Base-by-base conservation (phyloP, 345 rosid genomes). In the Passiflora organensis region DNA sequence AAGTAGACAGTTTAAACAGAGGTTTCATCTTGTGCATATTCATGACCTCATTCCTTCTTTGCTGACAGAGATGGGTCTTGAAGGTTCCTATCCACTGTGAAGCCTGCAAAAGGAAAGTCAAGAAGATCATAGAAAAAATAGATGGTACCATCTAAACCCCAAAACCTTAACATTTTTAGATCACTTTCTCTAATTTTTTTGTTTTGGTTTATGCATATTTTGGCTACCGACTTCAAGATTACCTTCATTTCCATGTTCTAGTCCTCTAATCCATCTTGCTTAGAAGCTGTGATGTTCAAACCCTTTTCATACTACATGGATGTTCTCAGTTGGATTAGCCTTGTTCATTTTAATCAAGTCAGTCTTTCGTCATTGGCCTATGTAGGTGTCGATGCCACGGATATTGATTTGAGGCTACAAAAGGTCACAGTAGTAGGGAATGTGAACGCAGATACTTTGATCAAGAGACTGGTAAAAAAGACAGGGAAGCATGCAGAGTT, bases 331-430 rank as follows among this genome's bases (percentile, higher is more conserved):
- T n/a, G n/a, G n/a, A n/a, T n/a, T n/a, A n/a, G n/a, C n/a, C n/a
- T n/a, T n/a, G n/a, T n/a, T n/a, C n/a, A n/a, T n/a, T n/a, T n/a
- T n/a, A n/a, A n/a, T n/a, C n/a, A n/a, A n/a, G n/a, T n/a, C n/a
- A n/a, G n/a, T n/a, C n/a, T n/a, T n/a, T n/a, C n/a, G n/a, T n/a
- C n/a, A n/a, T n/a, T n/a, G n/a, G n/a, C n/a, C n/a, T n/a, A n/a
- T n/a, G n/a, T n/a, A 77, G 82, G 78, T 13, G 76, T 77, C 55
- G 14, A 51, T 42, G 19, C 15, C 0, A 32, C 66, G 32, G 69
- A 73, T 2, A 37, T 73, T 55, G 82, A 77, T 62, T 43, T 70
- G 21, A 61, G 51, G 63, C 74, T 67, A 48, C 78, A 70, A 24
- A 77, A 71, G 53, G 76, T 51, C 19, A 70, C 69, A 0, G 73